Evolutionary conservation across 2,329 filamentous ascomycete genomes (phyloP).

Genomic region (Monilinia fructigena): DNA sequence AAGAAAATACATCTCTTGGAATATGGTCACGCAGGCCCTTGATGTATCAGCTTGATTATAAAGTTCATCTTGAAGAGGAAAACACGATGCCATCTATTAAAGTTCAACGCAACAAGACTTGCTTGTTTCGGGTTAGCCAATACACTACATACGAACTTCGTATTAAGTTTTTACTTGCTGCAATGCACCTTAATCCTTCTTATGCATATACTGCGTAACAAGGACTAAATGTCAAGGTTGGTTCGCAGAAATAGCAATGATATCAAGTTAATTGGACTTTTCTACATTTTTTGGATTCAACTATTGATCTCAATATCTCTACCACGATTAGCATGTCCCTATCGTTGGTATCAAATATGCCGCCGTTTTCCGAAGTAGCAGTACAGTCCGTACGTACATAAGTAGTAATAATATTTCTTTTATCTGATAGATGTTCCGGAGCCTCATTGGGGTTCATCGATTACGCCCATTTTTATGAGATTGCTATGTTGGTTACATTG

Average conservation of each 20-base stretch:
- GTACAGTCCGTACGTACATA: too few relatives aligned
- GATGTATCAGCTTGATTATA: slow-evolving; percentile 7
- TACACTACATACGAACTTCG: neutral
- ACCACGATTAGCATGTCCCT: neutral
- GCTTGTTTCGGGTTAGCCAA: neutral
- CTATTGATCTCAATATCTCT: neutral
- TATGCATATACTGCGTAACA: slow-evolving; percentile 3
- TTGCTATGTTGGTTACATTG: too few relatives aligned
- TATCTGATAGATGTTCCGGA: slow-evolving; percentile 7
- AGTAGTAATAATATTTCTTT: neutral
- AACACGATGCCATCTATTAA: neutral
- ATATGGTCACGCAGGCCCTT: neutral
- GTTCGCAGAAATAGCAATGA: neutral
- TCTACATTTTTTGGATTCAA: neutral
- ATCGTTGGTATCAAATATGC: neutral
- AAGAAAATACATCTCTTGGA: neutral
- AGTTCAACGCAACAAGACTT: neutral
- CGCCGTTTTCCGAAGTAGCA: slow-evolving; percentile 12
- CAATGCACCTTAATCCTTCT: slow-evolving; percentile 1
- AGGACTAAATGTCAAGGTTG: neutral
- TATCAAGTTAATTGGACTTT: neutral
- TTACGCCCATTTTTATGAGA: slow-evolving; percentile 11
- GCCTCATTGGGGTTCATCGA: slow-evolving; percentile 3
- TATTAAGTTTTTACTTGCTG: neutral
- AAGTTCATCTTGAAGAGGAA: slow-evolving; percentile 2